These are phyloP conservation scores for Lactarius akahatsu DNA, from an alignment of 768 basidiomycete species.

Conservation along the genomic window DNA sequence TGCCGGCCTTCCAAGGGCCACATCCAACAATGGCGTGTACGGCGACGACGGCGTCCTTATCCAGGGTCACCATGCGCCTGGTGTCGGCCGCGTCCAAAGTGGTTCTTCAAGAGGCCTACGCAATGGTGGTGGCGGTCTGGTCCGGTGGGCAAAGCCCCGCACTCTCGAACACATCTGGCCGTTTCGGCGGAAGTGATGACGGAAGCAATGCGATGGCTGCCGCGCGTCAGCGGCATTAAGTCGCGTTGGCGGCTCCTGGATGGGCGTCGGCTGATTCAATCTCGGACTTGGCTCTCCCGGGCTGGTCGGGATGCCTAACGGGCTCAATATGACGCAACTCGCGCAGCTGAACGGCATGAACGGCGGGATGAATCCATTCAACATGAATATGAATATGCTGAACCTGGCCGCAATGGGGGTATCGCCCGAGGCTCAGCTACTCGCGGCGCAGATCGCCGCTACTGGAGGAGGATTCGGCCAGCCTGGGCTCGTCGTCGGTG, in stretches of 20 bases:
- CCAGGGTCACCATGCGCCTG: constrained; percentile 60
- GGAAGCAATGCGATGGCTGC: constrained; percentile 32
- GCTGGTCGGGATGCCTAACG: constrained; percentile 32
- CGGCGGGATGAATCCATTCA: constrained; percentile 54
- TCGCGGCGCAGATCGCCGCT: constrained; percentile 85
- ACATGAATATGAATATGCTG: constrained; percentile 66
- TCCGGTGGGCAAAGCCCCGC: constrained; percentile 56
- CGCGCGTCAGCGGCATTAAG: constrained; percentile 27
- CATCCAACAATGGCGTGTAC: constrained; percentile 40
- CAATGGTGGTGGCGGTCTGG: constrained; percentile 47
- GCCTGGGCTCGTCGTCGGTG: constrained; percentile 36
- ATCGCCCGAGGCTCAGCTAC: constrained; percentile 78
- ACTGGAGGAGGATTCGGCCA: constrained; percentile 53
- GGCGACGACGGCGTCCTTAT: constrained; percentile 55
- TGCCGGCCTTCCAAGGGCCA: constrained; percentile 54
- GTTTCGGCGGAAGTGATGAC: constrained; percentile 50
- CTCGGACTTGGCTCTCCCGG: constrained; percentile 44
- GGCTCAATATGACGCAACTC: constrained; percentile 38
- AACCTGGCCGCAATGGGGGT: constrained; percentile 69
- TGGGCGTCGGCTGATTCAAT: constrained; percentile 45
- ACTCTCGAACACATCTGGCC: constrained; percentile 49
- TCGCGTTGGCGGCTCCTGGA: constrained; percentile 42
- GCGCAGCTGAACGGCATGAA: constrained; percentile 51
- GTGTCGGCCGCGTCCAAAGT: constrained; percentile 57
- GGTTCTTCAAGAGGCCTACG: constrained; percentile 44